phyloP scores from a whole-genome alignment of 1,284 basidiomycete genomes.

The Singerocomus inundabilis region DNA sequence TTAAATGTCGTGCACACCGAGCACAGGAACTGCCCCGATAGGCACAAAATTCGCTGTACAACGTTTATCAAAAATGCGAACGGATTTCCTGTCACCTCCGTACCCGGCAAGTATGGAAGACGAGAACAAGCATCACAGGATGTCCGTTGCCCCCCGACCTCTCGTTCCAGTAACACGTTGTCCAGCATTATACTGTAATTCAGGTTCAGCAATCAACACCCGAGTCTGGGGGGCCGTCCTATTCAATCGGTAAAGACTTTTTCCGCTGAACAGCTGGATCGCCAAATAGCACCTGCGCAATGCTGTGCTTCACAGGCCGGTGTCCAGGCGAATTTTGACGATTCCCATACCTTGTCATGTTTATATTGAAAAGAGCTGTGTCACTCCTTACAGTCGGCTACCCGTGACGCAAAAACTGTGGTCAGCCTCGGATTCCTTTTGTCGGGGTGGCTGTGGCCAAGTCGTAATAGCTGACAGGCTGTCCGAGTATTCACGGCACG shows the following conservation, averaged over 20 bases:
- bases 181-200: background rate
- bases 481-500: background rate
- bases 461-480: background rate
- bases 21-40: background rate
- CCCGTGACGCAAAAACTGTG: background rate
- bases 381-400: too few species aligned
- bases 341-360: background rate
- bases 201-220: too few species aligned
- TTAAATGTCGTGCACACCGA: background rate
- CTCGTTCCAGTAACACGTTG: background rate
- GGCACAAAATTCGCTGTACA: background rate
- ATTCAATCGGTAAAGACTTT: background rate
- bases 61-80: too few species aligned
- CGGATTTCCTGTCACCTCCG: background rate
- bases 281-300: background rate
- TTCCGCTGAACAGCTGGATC: background rate
- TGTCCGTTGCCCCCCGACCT: background rate
- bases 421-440: too few species aligned
- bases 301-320: background rate
- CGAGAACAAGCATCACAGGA: slow-evolving; percentile 1
- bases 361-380: too few species aligned
- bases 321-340: too few species aligned
- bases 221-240: background rate
- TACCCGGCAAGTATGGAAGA: background rate
- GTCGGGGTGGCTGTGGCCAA: too few species aligned